Conservation (phyloP, 176 grass and related monocot genomes). For the Oryza longistaminata region DNA sequence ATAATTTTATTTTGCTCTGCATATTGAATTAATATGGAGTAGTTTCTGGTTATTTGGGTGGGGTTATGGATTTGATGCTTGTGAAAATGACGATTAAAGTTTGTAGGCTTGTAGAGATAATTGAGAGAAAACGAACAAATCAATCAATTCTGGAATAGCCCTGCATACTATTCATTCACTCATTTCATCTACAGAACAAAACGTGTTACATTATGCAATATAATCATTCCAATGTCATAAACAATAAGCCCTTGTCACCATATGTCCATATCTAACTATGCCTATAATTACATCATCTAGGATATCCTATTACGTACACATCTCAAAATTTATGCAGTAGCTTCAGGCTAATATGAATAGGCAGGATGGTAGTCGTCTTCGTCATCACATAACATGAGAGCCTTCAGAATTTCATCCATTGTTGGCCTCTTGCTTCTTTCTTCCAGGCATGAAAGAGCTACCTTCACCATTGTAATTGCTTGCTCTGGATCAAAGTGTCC, state of each 20-base stretch:
- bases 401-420: constrained; percentile 63
- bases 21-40: not conserved
- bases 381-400: constrained; percentile 49
- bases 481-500: constrained; percentile 57
- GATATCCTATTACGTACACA: not conserved
- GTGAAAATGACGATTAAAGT: not conserved
- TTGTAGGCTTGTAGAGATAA: not conserved
- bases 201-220: constrained; percentile 10
- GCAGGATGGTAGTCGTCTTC: constrained; percentile 45
- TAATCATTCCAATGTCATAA: not conserved
- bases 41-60: not conserved
- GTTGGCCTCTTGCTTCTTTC: constrained; percentile 63
- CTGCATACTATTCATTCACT: not conserved
- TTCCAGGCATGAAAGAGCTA: constrained; percentile 59
- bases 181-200: not conserved
- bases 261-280: not conserved
- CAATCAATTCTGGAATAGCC: not conserved
- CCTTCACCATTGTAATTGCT: constrained; percentile 43
- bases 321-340: not conserved
- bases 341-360: constrained; percentile 50
- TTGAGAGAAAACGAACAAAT: not conserved
- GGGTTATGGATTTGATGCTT: not conserved
- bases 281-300: not conserved
- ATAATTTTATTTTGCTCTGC: not conserved
- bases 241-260: not conserved